Evolutionary conservation across 345 rosid species (phyloP).

Genomic region (Corchorus olitorius): DNA sequence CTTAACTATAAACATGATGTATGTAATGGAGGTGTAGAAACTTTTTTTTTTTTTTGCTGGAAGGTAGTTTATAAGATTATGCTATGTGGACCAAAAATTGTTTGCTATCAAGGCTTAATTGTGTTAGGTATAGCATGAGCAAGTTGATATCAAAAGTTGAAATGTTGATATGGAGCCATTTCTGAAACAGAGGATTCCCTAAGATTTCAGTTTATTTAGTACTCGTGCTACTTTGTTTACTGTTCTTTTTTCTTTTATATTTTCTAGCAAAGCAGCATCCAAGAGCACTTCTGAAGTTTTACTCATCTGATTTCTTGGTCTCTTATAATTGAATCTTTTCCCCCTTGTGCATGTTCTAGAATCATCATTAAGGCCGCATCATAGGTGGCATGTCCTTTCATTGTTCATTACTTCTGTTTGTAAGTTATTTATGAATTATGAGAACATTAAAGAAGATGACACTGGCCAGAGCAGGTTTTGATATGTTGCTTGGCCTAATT

Average conservation of each 20-base stretch:
- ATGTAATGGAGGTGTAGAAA: background rate
- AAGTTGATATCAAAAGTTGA: constrained; percentile 11
- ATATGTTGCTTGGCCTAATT: background rate
- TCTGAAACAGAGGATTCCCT: background rate
- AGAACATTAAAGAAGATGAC: background rate
- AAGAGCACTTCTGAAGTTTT: background rate
- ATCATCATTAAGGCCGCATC: background rate
- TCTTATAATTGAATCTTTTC: background rate
- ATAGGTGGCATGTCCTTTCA: constrained; percentile 1
- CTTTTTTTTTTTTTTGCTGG: background rate
- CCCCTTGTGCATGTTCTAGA: background rate
- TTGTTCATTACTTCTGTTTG: background rate
- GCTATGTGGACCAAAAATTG: background rate
- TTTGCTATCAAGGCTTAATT: background rate
- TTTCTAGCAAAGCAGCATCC: no score
- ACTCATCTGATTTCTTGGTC: background rate
- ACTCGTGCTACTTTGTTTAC: no score
- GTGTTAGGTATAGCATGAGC: constrained; percentile 1
- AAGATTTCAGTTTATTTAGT: no score
- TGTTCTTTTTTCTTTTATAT: no score
- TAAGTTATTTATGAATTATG: background rate
- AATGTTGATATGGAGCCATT: background rate
- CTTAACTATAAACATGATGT: background rate
- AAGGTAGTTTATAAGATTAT: background rate
- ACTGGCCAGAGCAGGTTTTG: background rate